Evolutionary conservation across 768 basidiomycete genomes (phyloP).

Genomic region (Calocybe indica): DNA sequence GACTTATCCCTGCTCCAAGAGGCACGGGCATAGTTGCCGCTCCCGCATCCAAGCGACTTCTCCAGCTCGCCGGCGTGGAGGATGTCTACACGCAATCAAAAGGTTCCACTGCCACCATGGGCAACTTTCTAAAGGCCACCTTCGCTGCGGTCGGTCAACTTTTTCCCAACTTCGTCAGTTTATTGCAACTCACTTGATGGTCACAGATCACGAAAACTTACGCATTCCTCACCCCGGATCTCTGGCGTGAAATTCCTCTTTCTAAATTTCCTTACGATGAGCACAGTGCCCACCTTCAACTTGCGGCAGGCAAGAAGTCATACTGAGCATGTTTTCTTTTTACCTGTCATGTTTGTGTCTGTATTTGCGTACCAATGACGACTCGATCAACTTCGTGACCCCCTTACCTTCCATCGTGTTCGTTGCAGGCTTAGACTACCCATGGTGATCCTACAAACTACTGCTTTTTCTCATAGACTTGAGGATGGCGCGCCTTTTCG

Average conservation of each 20-base stretch:
- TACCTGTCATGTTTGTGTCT: constrained; percentile 7
- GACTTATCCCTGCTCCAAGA: constrained; percentile 95
- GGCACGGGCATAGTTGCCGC: constrained; percentile 99
- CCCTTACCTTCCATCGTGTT: no score
- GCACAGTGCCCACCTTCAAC: constrained; percentile 87
- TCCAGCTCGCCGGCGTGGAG: constrained; percentile 96
- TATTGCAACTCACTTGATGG: constrained; percentile 1
- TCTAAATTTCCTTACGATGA: constrained; percentile 93
- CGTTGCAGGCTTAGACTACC: no score
- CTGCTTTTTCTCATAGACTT: no score
- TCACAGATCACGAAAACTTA: constrained; percentile 94
- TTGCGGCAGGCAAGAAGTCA: constrained; percentile 75
- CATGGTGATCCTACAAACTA: no score
- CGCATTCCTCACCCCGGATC: constrained; percentile 94
- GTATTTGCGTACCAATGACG: not conserved
- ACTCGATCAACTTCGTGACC: not conserved
- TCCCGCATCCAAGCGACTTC: constrained; percentile 91
- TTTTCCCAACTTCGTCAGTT: not conserved
- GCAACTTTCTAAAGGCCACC: constrained; percentile 97
- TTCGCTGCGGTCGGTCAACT: constrained; percentile 71
- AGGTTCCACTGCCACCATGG: constrained; percentile 98
- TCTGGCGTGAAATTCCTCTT: constrained; percentile 92
- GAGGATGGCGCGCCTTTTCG: no score
- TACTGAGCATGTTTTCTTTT: constrained; percentile 31
- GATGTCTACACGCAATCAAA: constrained; percentile 98